Evolutionary conservation across 345 rosid genomes (phyloP), one percentile per base, ranked within the genome.

Genomic region (Eucalyptus lansdowneana): DNA sequence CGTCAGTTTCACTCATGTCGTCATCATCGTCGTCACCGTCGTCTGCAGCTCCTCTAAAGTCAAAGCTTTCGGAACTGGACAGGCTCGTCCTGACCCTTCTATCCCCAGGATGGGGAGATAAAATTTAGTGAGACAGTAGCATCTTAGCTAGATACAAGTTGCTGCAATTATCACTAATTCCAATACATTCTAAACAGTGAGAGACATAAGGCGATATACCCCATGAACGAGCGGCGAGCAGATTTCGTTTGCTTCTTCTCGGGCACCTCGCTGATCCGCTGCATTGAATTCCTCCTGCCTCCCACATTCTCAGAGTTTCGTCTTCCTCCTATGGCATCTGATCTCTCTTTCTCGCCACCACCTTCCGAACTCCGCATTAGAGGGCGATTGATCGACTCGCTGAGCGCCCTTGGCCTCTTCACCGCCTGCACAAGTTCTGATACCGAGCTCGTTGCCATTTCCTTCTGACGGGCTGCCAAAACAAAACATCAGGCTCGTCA

Each of bases 391-490:
- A 90, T 91, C 11, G 98, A 96, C 94, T 96, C 99, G 86, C 99
- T 97, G 16, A 93, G 92, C 11, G 99, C 93, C 85, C 99, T 96
- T 17, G 99, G 99, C 88, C 92, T 95, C 93, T 91, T 95, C 91
- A 97, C 96, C 13, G 99, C 99, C 88, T 97, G 93, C 76, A 97
- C 95, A 14, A 97, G 96, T 92, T 97, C 99, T 3, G 95, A 93
- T 27, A 97, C 99, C 83, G 99, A 94, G 88, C 91, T 93, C 9
- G 93, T 89, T 4, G 99, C 99, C 89, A 90, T 85, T 65, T 95
- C 99, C 89, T 94, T 95, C 90, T 97, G 99, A 53, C 99, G 97
- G 86, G 98, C 99, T 97, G 92, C 91, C 88, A 50, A 88, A 56
- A 14, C 34, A 90, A 65, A 42, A 13, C 53, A 4, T 49, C 29